These are phyloP conservation scores for Quercus dentata DNA, from an alignment of 306 rosid genomes.

Conservation along the genomic window DNA sequence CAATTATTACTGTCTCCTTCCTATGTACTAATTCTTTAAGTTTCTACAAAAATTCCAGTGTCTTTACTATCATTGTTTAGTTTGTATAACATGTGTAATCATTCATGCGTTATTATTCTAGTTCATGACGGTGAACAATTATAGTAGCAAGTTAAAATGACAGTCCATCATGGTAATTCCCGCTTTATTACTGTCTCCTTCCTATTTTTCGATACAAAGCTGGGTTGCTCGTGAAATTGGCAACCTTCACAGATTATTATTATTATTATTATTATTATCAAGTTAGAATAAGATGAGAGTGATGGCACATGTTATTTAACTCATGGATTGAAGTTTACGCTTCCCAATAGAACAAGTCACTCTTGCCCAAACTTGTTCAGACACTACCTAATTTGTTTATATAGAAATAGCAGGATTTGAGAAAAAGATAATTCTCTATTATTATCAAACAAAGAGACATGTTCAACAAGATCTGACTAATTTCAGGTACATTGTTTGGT, in stretches of 20 bases:
- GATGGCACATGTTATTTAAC: too few relatives aligned
- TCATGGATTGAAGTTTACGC: too few relatives aligned
- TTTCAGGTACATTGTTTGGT: too few relatives aligned
- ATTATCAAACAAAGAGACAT: too few relatives aligned
- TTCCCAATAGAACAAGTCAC: too few relatives aligned
- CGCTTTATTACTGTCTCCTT: background rate
- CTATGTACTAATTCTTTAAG: background rate
- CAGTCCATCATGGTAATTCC: background rate
- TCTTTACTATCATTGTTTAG: background rate
- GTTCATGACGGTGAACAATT: background rate
- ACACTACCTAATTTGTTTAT: too few relatives aligned
- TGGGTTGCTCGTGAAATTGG: background rate
- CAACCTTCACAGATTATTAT: background rate
- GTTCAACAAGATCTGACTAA: too few relatives aligned
- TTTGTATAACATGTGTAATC: background rate
- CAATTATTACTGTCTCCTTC: background rate
- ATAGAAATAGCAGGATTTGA: too few relatives aligned
- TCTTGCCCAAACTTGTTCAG: too few relatives aligned
- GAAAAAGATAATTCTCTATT: too few relatives aligned
- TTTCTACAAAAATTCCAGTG: background rate
- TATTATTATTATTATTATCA: too few relatives aligned
- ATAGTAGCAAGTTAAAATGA: background rate
- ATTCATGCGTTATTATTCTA: background rate
- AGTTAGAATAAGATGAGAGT: too few relatives aligned
- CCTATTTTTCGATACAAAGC: background rate